Evolutionary conservation across 2,329 filamentous ascomycete genomes (phyloP), one percentile per base, ranked within the genome.

Genomic region (Onygenales sp.): DNA sequence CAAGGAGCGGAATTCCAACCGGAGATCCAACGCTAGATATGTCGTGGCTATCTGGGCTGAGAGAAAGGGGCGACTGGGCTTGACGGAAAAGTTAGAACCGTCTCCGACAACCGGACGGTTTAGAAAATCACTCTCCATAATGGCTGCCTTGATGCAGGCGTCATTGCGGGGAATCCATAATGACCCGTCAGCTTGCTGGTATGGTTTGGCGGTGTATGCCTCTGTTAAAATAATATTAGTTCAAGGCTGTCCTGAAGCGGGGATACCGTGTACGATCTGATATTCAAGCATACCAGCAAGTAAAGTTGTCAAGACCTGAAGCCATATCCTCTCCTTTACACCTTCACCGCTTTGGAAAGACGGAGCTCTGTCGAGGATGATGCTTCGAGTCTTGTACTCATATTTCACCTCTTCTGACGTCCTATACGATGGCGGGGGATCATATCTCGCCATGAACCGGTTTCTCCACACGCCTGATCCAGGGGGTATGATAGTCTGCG

Each of bases 331-430:
- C 40, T 67, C 57, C 10, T 57, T 57, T 14, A 59, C 52, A 7
- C 57, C 56, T 37, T 68, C 60, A 1, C 60, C 56, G 9, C 60
- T 52, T 14, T 52, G 56, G 49, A 70, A 67, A n/a, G 55, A 59
- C 6, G 68, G 61, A 4, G 55, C 53, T 36, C 62, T 58, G 0
- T 54, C 42, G 11, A 74, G 59, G 6, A 70, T 65, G 34, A 70
- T 60, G 6, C 63, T 56, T n/a, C 70, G 66, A 32, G 61, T 60
- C 48, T 68, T 58, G 52, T 73, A 72, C 39, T 71, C 69, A 0
- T 53, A 32, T 32, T 60, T 62, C 31, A 71, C 58, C 21, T 69
- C 61, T 1, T 47, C 37, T 2, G 62, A 59, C 6, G 49, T 42
- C 39, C 54, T 56, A 10, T 62, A 54, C 2, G 37, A 27, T 0